These are phyloP conservation scores for Rhododendron vialii DNA, from an alignment of 148 eudicot genomes.

Conservation along the genomic window DNA sequence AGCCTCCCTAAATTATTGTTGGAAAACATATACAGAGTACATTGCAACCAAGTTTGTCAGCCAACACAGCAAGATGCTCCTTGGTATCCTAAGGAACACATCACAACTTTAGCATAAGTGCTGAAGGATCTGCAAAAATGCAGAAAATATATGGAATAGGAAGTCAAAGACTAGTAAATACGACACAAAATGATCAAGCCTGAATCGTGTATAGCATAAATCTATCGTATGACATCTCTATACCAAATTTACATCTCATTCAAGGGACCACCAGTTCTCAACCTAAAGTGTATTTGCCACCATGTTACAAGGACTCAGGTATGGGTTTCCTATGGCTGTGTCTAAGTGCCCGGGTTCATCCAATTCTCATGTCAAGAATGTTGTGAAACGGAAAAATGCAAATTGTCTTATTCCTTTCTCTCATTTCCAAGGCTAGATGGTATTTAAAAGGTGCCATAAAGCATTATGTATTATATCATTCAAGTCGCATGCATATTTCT, in stretches of 20 bases:
- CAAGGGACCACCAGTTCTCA: background rate
- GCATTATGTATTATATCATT: background rate
- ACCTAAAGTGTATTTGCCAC: background rate
- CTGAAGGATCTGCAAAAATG: background rate
- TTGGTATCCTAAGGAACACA: constrained; percentile 75
- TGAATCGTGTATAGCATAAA: background rate
- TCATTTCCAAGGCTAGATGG: background rate
- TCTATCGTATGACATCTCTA: background rate
- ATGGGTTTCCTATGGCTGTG: background rate
- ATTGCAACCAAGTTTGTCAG: constrained; percentile 68
- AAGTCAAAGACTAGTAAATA: background rate
- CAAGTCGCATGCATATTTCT: background rate
- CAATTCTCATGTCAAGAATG: background rate
- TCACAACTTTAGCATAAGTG: constrained; percentile 6
- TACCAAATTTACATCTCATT: background rate
- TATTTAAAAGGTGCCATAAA: background rate
- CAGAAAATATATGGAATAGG: background rate
- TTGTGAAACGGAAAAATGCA: background rate
- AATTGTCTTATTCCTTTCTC: background rate
- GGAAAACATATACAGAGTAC: background rate
- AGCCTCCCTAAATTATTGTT: background rate
- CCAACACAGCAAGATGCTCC: constrained; percentile 91
- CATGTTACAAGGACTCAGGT: background rate
- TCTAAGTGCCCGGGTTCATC: background rate
- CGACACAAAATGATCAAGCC: background rate